Percentiles rank a stretch among this genome's conserved stretches.
These are phyloP conservation scores for Aureobasidium sp. DNA, from an alignment of 2,329 filamentous ascomycete genomes.

Conservation along the genomic window DNA sequence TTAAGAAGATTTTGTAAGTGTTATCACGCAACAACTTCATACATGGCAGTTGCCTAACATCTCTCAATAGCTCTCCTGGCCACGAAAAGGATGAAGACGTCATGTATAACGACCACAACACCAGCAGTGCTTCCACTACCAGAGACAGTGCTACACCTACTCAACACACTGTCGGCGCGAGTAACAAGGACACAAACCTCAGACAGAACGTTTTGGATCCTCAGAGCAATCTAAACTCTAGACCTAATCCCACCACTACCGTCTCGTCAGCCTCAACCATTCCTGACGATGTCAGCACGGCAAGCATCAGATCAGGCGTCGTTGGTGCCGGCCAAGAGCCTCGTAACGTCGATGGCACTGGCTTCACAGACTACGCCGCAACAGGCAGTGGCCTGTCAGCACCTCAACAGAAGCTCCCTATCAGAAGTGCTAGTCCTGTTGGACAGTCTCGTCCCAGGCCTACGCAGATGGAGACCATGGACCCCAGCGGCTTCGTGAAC, in stretches of 20 bases:
- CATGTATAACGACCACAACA: slow-evolving; percentile 25
- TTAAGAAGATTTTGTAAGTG: slow-evolving; percentile 37
- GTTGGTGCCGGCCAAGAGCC: slow-evolving; percentile 22
- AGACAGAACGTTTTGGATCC: slow-evolving; percentile 17
- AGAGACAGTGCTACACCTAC: not conserved
- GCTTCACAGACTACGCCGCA: slow-evolving; percentile 13
- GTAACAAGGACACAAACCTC: not conserved
- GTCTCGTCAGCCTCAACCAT: not conserved
- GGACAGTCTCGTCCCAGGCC: not conserved
- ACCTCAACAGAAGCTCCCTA: slow-evolving; percentile 5
- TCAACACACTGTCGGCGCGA: not conserved
- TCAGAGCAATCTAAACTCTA: slow-evolving; percentile 16
- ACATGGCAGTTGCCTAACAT: not conserved
- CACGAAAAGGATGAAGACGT: slow-evolving; percentile 30
- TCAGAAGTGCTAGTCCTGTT: not conserved
- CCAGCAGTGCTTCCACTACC: slow-evolving; percentile 8
- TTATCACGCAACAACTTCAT: no score
- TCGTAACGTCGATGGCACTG: not conserved
- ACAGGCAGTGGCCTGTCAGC: not conserved
- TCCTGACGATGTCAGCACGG: slow-evolving; percentile 21
- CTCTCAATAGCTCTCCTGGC: slow-evolving; percentile 21
- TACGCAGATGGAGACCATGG: not conserved
- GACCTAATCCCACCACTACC: slow-evolving; percentile 15
- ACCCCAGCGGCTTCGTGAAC: slow-evolving; percentile 4
- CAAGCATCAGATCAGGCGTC: slow-evolving; percentile 34